phyloP scores from a whole-genome alignment of 176 grass and related monocot genomes.

The Carex myosuroides region DNA sequence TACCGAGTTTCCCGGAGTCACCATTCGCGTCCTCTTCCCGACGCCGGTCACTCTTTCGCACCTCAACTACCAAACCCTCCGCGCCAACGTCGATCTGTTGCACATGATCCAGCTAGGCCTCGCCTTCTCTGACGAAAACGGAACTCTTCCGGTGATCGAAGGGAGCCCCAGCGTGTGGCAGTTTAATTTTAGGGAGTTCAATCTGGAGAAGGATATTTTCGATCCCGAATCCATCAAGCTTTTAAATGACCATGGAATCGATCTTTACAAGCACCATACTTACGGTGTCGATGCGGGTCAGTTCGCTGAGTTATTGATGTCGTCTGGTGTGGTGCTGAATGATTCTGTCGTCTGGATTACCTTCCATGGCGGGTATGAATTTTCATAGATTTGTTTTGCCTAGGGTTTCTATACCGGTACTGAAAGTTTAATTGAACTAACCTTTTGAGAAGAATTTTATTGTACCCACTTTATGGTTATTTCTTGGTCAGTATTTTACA shows the following conservation, averaged over 20 bases:
- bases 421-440: background rate
- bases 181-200: slow-evolving; percentile 81
- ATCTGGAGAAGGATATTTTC: slow-evolving; percentile 33
- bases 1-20: slow-evolving; percentile 79
- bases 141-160: slow-evolving; percentile 42
- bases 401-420: background rate
- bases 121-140: slow-evolving; percentile 47
- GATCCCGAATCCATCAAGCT: slow-evolving; percentile 54
- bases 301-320: slow-evolving; percentile 70
- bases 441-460: background rate
- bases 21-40: slow-evolving; percentile 19
- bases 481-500: background rate
- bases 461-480: background rate
- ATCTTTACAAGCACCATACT: slow-evolving; percentile 42
- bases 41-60: slow-evolving; percentile 17
- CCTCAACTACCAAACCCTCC: slow-evolving; percentile 55
- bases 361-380: slow-evolving; percentile 53
- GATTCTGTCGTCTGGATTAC: slow-evolving; percentile 48
- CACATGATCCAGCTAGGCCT: slow-evolving; percentile 85
- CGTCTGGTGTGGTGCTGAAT: slow-evolving; percentile 64
- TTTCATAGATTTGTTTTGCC: background rate
- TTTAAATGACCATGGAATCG: slow-evolving; percentile 48
- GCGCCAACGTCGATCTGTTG: slow-evolving; percentile 64
- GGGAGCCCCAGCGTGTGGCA: slow-evolving; percentile 49
- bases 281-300: slow-evolving; percentile 38